phyloP scores from a whole-genome alignment of 164 flowering plant species.

The Euptelea pleiosperma region DNA sequence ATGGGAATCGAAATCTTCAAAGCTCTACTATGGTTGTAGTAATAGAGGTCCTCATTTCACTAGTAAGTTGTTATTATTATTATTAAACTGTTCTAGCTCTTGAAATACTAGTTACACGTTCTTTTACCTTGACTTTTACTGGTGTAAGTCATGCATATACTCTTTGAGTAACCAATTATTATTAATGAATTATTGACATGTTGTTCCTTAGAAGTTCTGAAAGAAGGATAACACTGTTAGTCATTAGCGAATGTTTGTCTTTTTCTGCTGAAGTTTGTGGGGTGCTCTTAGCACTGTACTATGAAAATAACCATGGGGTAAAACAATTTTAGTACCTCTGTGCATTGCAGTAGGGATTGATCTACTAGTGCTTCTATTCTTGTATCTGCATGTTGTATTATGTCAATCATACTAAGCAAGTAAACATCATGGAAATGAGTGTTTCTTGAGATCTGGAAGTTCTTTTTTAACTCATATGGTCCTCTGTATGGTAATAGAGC shows the following conservation, averaged over 20 bases:
- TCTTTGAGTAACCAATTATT: neutral
- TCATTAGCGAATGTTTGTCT: too few relatives aligned
- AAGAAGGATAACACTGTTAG: too few relatives aligned
- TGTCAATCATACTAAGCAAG: too few relatives aligned
- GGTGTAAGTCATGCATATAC: too few relatives aligned
- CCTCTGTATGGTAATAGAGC: neutral
- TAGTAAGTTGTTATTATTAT: conserved; percentile 47
- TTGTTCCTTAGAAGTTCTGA: too few relatives aligned
- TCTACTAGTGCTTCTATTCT: too few relatives aligned
- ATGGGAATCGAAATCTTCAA: conserved; percentile 79
- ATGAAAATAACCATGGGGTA: neutral
- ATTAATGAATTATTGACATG: conserved; percentile 1
- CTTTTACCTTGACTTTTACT: neutral
- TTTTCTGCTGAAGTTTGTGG: neutral
- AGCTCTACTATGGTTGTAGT: conserved; percentile 72
- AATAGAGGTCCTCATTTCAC: conserved; percentile 57
- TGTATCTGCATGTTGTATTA: too few relatives aligned
- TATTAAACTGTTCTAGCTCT: too few relatives aligned
- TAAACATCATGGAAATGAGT: too few relatives aligned
- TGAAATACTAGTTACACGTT: neutral
- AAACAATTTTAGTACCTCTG: neutral
- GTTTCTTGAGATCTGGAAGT: neutral
- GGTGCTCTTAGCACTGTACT: neutral
- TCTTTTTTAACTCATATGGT: neutral
- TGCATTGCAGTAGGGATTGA: too few relatives aligned